A percentile compares a stretch with the other conserved stretches of the same genome.
phyloP scores from a whole-genome alignment of 805 yeast genomes.

The Barnettozyma sucrosica region DNA sequence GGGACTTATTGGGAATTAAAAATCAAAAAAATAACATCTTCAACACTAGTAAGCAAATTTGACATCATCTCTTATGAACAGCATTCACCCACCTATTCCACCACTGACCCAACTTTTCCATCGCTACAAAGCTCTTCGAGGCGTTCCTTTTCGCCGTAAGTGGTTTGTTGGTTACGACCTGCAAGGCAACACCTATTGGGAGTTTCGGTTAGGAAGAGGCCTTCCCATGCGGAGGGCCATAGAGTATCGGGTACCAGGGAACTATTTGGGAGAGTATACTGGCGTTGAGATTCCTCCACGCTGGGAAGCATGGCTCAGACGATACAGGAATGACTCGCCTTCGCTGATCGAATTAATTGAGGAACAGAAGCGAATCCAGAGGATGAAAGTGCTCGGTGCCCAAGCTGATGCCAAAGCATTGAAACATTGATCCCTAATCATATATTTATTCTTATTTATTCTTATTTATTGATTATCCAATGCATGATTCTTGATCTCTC shows the following conservation, averaged over 20 bases:
- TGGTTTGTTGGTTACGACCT: constrained; percentile 68
- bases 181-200: constrained; percentile 87
- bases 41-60: not conserved
- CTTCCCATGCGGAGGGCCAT: constrained; percentile 55
- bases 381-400: constrained; percentile 34
- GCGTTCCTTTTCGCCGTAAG: constrained; percentile 61
- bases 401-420: constrained; percentile 22
- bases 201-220: constrained; percentile 49
- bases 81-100: constrained; percentile 42
- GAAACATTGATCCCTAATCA: constrained; percentile 2
- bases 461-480: constrained; percentile 4
- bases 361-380: constrained; percentile 52
- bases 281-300: constrained; percentile 61
- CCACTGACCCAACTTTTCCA: constrained; percentile 44
- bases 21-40: not conserved
- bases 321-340: constrained; percentile 56
- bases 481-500: not conserved
- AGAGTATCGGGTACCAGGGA: constrained; percentile 44
- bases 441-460: constrained; percentile 7
- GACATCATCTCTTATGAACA: constrained; percentile 36
- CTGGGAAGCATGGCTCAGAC: constrained; percentile 79
- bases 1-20: not conserved
- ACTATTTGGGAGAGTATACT: constrained; percentile 36
- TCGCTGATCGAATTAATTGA: constrained; percentile 51
- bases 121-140: constrained; percentile 54